Evolutionary conservation across 164 flowering plant species (phyloP).

Genomic region (Akebia trifoliata): DNA sequence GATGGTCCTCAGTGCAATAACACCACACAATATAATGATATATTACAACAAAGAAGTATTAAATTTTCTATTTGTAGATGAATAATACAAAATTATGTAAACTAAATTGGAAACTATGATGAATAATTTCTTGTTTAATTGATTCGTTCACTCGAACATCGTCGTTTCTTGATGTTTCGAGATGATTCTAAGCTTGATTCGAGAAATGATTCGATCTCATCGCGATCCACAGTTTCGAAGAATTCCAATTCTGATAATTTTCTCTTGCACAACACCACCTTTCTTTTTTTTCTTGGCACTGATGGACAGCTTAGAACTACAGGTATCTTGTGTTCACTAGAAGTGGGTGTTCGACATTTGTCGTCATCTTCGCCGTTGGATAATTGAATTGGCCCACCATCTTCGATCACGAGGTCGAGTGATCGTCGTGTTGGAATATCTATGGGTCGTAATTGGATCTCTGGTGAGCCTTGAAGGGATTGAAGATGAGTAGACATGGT

Average conservation of each 20-base stretch:
- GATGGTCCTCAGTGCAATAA: too few species aligned
- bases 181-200: conserved; percentile 4
- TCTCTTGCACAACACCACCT: conserved; percentile 21
- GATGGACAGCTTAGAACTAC: conserved; percentile 28
- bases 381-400: neutral
- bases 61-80: too few species aligned
- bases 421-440: neutral
- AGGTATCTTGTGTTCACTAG: conserved; percentile 37
- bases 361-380: conserved; percentile 3
- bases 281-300: conserved; percentile 28
- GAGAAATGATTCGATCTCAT: conserved; percentile 34
- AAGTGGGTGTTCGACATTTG: conserved; percentile 28
- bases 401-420: neutral
- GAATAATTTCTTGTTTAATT: neutral
- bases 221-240: conserved; percentile 27
- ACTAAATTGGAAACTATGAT: neutral
- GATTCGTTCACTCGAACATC: neutral
- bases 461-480: conserved; percentile 3
- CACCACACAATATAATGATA: too few species aligned
- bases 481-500: conserved; percentile 9
- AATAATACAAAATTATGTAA: neutral
- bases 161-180: neutral
- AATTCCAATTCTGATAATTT: conserved; percentile 28
- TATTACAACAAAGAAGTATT: too few species aligned
- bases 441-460: neutral